Base-by-base conservation (phyloP, 106 monocot genomes). In the Dioscorea zingiberensis region DNA sequence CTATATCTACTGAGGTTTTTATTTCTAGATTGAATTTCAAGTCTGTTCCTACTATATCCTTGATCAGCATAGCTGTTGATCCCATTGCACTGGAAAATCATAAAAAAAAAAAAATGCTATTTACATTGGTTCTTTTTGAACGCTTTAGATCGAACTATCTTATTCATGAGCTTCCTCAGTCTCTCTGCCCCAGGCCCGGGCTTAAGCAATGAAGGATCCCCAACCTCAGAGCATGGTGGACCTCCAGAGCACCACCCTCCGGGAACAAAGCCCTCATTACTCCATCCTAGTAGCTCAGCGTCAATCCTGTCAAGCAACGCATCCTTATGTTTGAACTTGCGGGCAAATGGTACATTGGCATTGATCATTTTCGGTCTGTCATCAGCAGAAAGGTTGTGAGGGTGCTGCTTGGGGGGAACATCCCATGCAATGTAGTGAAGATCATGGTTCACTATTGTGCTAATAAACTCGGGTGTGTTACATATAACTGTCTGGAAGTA, bases 401-500 rank as follows among this genome's bases (percentile, higher is more conserved):
- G 89, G 66, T 94, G 94, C 60, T 94, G 89, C 77, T 76, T 76
- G 1, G 89, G 94, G 1, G 89, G 89, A 9, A 9, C 47, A 67
- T 94, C 94, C 94, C 94, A 89, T 1, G 74, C n/a, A 29, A 94
- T 89, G 75, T 78, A 85, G 69, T 93, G 92, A 7, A 93, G 77
- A 68, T 93, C 87, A 47, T 93, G 82, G 86, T 89, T 94, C 1
- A 78, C 86, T 19, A 72, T 79, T 11, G 89, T 84, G 15, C 24
- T 19, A 2, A 66, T 48, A 74, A 71, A 94, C 55, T 81, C 70
- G 2, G 71, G 79, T 3, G 80, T 25, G 44, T 89, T 93, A 66
- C 92, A 93, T 58, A 87, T 69, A 16, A 93, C 79, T 0, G 92
- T 88, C 59, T 93, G 92, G 82, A 94, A 94, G 84, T 94, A 94